These are phyloP conservation scores for Calonectria pteridis DNA, from an alignment of 2,329 filamentous ascomycete genomes.

Conservation along the genomic window DNA sequence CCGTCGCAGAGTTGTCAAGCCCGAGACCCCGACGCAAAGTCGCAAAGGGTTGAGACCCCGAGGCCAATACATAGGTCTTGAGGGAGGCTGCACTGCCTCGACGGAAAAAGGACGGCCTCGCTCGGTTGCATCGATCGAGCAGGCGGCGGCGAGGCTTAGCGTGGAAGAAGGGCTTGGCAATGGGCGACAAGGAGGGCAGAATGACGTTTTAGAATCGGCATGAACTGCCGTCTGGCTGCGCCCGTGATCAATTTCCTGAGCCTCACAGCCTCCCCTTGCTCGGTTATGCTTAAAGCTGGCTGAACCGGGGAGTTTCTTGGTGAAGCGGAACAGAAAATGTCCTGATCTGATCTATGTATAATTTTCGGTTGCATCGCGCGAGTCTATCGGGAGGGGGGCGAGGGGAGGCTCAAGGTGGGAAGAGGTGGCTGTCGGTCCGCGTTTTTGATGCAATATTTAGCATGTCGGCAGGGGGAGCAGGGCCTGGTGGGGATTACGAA, in stretches of 20 bases:
- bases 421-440: background rate
- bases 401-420: background rate
- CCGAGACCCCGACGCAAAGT: background rate
- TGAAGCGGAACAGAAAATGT: too few species aligned
- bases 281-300: background rate
- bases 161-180: background rate
- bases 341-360: conserved; percentile 10
- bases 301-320: background rate
- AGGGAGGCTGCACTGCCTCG: background rate
- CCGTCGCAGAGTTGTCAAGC: background rate
- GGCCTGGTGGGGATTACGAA: background rate
- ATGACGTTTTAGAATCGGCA: background rate
- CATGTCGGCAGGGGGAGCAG: background rate
- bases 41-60: background rate
- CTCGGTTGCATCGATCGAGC: background rate
- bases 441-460: conserved; percentile 11
- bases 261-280: background rate
- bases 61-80: background rate
- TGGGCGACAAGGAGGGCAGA: background rate
- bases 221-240: background rate
- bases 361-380: background rate
- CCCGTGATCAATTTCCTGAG: background rate
- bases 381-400: too few species aligned
- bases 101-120: background rate
- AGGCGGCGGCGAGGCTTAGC: background rate